Evolutionary conservation across 805 yeast genomes (phyloP), one percentile per base, ranked within the genome.

Genomic region (Dipodascopsis tothii): DNA sequence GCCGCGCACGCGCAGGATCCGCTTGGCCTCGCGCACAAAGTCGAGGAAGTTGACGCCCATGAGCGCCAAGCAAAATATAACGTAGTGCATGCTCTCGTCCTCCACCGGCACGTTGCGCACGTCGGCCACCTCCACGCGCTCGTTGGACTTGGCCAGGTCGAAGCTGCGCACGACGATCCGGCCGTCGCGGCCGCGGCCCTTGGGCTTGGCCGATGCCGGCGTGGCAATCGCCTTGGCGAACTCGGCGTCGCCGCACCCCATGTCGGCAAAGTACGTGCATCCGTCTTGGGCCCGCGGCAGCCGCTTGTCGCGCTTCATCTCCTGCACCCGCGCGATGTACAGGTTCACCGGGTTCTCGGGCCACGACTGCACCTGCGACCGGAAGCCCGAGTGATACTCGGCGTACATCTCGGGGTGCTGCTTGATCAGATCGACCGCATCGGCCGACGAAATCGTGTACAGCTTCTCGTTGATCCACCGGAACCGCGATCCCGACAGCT

Each of bases 181-280:
- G 48, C 58, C 57, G n/a, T 43, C 44, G 21, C 62, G 56, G 11
- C 60, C 59, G 42, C 64, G 65, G 47, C 65, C 62, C 25, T 59
- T 60, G 25, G 54, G 57, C 21, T 59, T 61, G 37, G 60, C 62
- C 46, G 55, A 56, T 19, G 59, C 56, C 39, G 66, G 65, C 48
- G 74, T 65, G 55, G 69, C 40, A 84, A 72, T 55, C 86, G 84
- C 33, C 70, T 63, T 1, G 9, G 95, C 79, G 37, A 92, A 72
- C 56, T 84, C 83, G 0, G 97, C 98, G 64, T 92, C 98, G 44
- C 98, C 99, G 63, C 98, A 92, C 7, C 98, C 99, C 97, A 92
- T 90, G 66, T 92, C 98, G 0, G 97, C 96, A 46, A 92, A 74
- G 2, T 83, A 86, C 30, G 90, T 78, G 46, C 73, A 72, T 44